Base-by-base conservation (phyloP, 2,329 filamentous ascomycete genomes). In the Basipetospora chlamydospora region DNA sequence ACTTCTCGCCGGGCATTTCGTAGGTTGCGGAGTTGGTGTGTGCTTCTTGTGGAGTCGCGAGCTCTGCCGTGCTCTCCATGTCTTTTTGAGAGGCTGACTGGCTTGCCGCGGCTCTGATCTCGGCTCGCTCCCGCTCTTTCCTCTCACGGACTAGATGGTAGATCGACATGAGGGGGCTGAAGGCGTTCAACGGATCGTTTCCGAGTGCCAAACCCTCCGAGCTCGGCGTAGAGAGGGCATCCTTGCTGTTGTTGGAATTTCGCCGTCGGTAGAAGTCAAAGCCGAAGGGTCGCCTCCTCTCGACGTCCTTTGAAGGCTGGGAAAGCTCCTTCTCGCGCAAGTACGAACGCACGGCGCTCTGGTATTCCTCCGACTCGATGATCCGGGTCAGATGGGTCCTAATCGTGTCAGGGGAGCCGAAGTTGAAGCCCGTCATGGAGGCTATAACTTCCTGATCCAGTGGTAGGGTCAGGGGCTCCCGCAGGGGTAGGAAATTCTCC, bases 131-230 rank as follows among this genome's bases (percentile, higher is more conserved):
- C 25, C 84, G 76, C 34, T 92, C 84, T 44, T 85, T 75, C 60
- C 96, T 96, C 61, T 98, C 90, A 46, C 76, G 79, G n/a, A 94
- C 90, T 3, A 98, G 70, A 49, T 93, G 93, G 57, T 98, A 98
- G 11, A 98, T 79, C 2, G 90, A 96, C 6, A 96, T 67, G 11
- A 96, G 64, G 6, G 90, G 90, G 48, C 82, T 88, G 54, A 83
- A 98, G 4, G 90, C 90, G 54, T 96, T 96, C 40, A 93, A 62
- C 1, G 90, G 87, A 50, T 98, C 90, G 39, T 72, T 73, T 9
- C 86, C 86, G 23, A 88, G 61, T 44, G 84, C 77, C 13, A 96
- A 66, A 4, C 80, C 82, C 54, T 98, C 90, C 1, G 77, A 73
- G 35, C 88, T 96, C n/a, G 83, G 79, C 2, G 77, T 79, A 5